Evolutionary conservation across 257 asterid species (phyloP).

Genomic region (Solanum etuberosum): DNA sequence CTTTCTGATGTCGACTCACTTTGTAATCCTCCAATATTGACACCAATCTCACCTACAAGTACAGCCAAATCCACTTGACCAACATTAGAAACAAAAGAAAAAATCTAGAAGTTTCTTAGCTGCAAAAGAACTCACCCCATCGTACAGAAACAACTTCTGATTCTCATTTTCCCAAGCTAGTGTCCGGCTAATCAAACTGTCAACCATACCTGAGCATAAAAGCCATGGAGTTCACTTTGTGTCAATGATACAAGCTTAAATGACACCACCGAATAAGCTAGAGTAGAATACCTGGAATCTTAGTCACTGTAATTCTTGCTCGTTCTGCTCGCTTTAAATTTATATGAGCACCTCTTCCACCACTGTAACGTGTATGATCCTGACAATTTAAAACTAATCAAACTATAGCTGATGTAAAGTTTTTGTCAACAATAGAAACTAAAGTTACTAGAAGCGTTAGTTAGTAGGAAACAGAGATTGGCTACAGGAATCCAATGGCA

Average conservation of each 20-base stretch:
- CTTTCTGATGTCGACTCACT: conserved; percentile 62
- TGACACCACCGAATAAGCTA: background rate
- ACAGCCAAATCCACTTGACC: background rate
- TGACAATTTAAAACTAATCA: conserved; percentile 11
- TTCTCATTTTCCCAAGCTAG: conserved; percentile 82
- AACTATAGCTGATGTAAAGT: background rate
- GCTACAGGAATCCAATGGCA: background rate
- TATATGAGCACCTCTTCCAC: conserved; percentile 93
- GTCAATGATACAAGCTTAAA: background rate
- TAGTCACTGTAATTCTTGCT: conserved; percentile 66
- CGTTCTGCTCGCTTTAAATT: conserved; percentile 91
- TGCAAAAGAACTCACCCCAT: conserved; percentile 54
- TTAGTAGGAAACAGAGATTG: background rate
- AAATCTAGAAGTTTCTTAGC: background rate
- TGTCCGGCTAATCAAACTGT: conserved; percentile 59
- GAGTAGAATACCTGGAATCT: conserved; percentile 65
- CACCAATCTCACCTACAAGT: conserved; percentile 67
- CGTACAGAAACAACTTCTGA: conserved; percentile 69
- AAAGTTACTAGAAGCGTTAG: background rate
- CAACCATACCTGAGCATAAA: conserved; percentile 60
- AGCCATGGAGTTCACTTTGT: conserved; percentile 3
- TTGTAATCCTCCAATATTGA: conserved; percentile 87
- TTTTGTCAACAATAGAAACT: background rate
- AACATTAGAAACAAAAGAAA: background rate
- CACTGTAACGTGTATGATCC: conserved; percentile 79